Base-by-base conservation (phyloP, 345 rosid species). In the Mangifera indica region DNA sequence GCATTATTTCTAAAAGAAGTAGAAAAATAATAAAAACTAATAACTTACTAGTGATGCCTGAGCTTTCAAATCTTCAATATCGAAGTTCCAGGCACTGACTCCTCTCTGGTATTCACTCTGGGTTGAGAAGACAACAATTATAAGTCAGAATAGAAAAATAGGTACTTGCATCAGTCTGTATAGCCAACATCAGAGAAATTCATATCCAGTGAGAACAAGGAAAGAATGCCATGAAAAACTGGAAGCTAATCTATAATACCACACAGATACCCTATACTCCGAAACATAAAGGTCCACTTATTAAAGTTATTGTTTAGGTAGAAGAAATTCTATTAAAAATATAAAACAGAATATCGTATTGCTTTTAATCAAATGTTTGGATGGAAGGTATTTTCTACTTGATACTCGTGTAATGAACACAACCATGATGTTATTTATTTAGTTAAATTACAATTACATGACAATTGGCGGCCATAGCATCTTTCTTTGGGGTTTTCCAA, bases 81-180 rank as follows among this genome's bases (percentile, higher is more conserved):
- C 97, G 76, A 96, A 96, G 74, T 96, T 89, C 99, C 99, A 96
- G 70, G 99, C 97, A 80, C 99, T 96, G 74, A 96, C 99, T 79
- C 99, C 99, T 81, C 98, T 82, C 72, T 96, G 89, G 82, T 93
- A 96, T 82, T 96, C 99, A 69, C 97, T 96, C 99, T 96, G 84
- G 71, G 72, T n/a, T n/a, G n/a, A n/a, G n/a, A n/a, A n/a, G 60
- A 29, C 48, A 74, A 56, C 63, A 29, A 29, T 29, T 29, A 29
- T 29, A 29, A 29, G 32, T 29, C 32, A 29, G 32, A 29, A 29
- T 1, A 29, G 32, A 29, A 29, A 29, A 3, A 29, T 1, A 29
- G 32, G 32, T 29, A 29, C 32, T 29, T 29, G 32, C 32, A 29
- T 29, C n/a, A n/a, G n/a, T n/a, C n/a, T n/a, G n/a, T n/a, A n/a